phyloP scores from a whole-genome alignment of 768 basidiomycete species.

The Russula dissimulans region DNA sequence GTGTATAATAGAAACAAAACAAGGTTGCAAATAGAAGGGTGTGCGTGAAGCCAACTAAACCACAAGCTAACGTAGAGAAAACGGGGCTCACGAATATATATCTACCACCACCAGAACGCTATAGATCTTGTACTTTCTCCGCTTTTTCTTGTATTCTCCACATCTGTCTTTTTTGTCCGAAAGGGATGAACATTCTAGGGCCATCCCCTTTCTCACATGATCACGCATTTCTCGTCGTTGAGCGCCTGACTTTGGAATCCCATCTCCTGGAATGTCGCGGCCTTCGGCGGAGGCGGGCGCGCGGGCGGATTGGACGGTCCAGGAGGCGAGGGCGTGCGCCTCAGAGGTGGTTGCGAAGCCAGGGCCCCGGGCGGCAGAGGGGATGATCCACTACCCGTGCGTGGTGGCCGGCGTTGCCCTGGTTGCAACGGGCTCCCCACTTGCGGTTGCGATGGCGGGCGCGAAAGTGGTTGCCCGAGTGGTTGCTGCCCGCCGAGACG shows the following conservation, averaged over 20 bases:
- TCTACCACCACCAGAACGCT: neutral
- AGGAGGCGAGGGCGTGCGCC: neutral
- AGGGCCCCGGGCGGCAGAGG: too few relatives aligned
- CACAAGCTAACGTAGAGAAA: neutral
- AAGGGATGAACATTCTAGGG: too few relatives aligned
- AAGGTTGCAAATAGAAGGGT: neutral
- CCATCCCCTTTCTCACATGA: conserved; percentile 48
- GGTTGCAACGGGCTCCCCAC: neutral
- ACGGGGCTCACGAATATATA: neutral
- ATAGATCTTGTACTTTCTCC: neutral
- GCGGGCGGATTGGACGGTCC: neutral
- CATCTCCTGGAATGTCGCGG: conserved; percentile 90
- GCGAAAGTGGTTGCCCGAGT: neutral
- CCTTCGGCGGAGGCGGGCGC: conserved; percentile 25
- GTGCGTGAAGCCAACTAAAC: neutral
- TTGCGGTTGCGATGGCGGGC: neutral
- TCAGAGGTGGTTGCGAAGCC: neutral
- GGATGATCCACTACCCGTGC: neutral
- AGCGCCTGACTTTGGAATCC: conserved; percentile 72
- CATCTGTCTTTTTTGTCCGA: neutral
- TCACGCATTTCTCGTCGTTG: conserved; percentile 74
- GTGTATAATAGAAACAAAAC: neutral
- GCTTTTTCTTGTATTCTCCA: neutral
- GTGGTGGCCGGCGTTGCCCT: neutral
- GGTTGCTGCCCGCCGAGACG: neutral